Evolutionary conservation across 331 rosid genomes (phyloP).

Genomic region (Acacia concinna): DNA sequence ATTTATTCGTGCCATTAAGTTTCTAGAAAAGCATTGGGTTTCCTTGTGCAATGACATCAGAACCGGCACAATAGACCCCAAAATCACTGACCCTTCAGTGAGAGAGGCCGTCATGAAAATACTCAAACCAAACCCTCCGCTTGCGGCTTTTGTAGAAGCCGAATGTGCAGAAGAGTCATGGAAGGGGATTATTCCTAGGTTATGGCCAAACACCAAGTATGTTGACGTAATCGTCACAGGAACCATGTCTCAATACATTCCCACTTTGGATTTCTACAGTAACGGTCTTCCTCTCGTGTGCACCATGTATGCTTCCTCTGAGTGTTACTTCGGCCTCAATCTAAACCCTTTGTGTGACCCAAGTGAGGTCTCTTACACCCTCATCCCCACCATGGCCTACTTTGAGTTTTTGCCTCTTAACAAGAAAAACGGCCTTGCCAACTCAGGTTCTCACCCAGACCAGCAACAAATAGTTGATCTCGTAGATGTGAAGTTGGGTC

Average conservation of each 20-base stretch:
- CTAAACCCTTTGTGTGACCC: conserved; percentile 51
- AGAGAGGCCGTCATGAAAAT: conserved; percentile 44
- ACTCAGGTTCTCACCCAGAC: conserved; percentile 21
- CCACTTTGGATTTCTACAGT: conserved; percentile 45
- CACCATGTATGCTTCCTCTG: conserved; percentile 56
- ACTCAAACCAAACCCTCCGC: conserved; percentile 43
- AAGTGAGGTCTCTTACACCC: conserved; percentile 46
- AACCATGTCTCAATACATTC: conserved; percentile 56
- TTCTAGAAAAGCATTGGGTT: conserved; percentile 48
- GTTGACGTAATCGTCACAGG: conserved; percentile 58
- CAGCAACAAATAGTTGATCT: conserved; percentile 44
- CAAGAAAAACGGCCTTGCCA: conserved; percentile 16
- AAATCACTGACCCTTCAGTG: conserved; percentile 42
- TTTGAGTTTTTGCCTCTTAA: conserved; percentile 50
- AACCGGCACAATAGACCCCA: conserved; percentile 38
- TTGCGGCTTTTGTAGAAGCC: conserved; percentile 43
- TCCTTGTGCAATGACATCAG: conserved; percentile 42
- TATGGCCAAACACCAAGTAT: conserved; percentile 60
- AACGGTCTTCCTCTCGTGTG: conserved; percentile 55
- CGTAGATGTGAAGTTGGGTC: conserved; percentile 46
- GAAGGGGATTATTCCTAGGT: conserved; percentile 46
- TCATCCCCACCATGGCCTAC: conserved; percentile 53
- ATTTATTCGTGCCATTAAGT: conserved; percentile 52
- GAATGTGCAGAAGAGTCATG: conserved; percentile 45
- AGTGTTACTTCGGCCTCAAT: conserved; percentile 56